These are phyloP conservation scores for Stagonosporopsis tanaceti DNA, from an alignment of 2,329 filamentous ascomycete species.

Conservation along the genomic window DNA sequence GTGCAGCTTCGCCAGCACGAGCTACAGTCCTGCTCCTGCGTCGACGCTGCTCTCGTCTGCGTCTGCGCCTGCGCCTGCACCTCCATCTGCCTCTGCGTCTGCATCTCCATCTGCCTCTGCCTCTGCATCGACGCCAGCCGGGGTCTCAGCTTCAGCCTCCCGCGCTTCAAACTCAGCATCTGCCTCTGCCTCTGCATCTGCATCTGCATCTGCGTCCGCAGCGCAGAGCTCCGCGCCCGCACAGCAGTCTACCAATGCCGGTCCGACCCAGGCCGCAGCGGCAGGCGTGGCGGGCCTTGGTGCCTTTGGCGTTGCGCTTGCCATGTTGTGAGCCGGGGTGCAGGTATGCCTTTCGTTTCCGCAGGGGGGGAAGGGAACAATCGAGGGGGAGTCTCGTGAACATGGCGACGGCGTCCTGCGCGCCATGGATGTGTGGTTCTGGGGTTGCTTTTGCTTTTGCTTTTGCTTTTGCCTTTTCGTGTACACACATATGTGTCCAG, in stretches of 20 bases:
- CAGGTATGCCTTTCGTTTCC: no score
- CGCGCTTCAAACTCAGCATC: neutral
- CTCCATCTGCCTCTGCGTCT: neutral
- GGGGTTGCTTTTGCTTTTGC: no score
- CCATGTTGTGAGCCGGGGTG: neutral
- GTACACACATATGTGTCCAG: no score
- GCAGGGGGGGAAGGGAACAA: no score
- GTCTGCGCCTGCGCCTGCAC: neutral
- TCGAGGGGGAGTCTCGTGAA: no score
- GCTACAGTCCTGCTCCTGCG: neutral
- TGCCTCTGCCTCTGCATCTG: neutral
- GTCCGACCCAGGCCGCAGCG: neutral
- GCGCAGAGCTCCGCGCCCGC: neutral
- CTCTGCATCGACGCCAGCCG: neutral
- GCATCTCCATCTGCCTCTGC: neutral
- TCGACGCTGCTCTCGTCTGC: neutral
- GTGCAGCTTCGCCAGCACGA: neutral
- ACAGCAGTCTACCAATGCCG: neutral
- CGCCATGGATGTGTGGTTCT: no score
- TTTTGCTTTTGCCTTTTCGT: no score
- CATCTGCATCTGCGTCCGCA: neutral
- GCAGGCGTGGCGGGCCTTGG: neutral
- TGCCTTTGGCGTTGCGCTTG: neutral
- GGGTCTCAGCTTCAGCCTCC: neutral
- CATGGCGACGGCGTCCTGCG: no score